These are phyloP conservation scores for Colletotrichum camelliae DNA, from an alignment of 2,329 filamentous ascomycete species.

Conservation along the genomic window DNA sequence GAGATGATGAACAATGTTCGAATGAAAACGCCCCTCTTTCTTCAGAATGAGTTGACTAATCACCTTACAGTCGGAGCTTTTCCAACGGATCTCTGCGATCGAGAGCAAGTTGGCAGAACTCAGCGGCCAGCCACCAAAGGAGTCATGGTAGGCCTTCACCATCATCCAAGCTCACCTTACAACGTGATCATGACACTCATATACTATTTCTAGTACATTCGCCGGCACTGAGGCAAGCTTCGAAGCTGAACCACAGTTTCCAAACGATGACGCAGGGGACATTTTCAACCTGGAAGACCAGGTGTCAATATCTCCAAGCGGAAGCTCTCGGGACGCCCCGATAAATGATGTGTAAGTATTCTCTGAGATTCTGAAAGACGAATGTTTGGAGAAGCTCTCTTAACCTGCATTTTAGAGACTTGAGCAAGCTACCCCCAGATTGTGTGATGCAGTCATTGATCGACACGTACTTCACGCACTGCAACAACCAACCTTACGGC, in stretches of 20 bases:
- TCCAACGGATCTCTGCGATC: not conserved
- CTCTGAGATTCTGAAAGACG: not conserved
- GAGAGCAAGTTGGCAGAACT: not conserved
- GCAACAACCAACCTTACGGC: not conserved
- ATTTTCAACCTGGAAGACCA: not conserved
- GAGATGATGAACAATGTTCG: not conserved
- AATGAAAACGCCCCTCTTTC: fast-evolving
- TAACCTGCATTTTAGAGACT: not conserved
- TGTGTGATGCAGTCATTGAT: not conserved
- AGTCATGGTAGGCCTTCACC: not conserved
- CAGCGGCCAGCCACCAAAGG: not conserved
- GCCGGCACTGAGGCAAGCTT: not conserved
- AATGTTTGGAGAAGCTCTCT: too few relatives aligned
- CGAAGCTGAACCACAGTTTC: not conserved
- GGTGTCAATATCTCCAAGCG: not conserved
- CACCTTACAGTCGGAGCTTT: not conserved
- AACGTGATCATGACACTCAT: not conserved
- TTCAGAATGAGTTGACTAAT: not conserved
- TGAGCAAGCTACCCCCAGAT: not conserved
- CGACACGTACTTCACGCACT: not conserved
- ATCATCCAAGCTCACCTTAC: not conserved
- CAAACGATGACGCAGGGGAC: not conserved
- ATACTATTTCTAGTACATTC: not conserved
- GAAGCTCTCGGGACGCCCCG: not conserved
- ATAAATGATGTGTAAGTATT: not conserved